These are phyloP conservation scores for Emydomyces testavorans DNA, from an alignment of 2,329 filamentous ascomycete species.

Conservation along the genomic window DNA sequence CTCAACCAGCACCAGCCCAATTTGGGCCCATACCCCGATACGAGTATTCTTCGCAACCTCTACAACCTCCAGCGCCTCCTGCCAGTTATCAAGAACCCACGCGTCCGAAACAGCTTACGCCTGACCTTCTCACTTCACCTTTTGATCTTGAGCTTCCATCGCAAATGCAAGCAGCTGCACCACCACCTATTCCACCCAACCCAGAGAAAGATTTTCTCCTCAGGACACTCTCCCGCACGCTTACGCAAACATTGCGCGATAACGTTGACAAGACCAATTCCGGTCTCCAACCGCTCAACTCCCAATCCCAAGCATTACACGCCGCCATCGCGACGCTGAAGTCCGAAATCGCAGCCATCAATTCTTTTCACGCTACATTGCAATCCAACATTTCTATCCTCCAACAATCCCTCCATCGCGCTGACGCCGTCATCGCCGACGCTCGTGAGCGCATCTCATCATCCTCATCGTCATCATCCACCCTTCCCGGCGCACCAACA, in stretches of 20 bases:
- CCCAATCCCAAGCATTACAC: constrained; percentile 68
- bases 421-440: constrained; percentile 63
- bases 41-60: constrained; percentile 13
- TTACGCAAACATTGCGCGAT: constrained; percentile 57
- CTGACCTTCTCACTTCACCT: constrained; percentile 52
- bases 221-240: constrained; percentile 57
- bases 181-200: constrained; percentile 86
- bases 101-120: constrained; percentile 27
- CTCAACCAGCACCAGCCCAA: constrained; percentile 6
- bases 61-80: constrained; percentile 25
- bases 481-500: constrained; percentile 10
- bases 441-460: constrained; percentile 48
- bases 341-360: constrained; percentile 59
- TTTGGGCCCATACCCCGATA: constrained; percentile 19
- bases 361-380: constrained; percentile 58
- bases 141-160: constrained; percentile 49
- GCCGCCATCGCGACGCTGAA: constrained; percentile 58
- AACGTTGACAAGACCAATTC: constrained; percentile 61
- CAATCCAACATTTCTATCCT: constrained; percentile 68
- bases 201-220: constrained; percentile 87
- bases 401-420: constrained; percentile 62
- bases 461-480: constrained; percentile 17
- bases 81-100: constrained; percentile 17
- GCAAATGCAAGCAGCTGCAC: constrained; percentile 36
- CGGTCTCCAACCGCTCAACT: constrained; percentile 61